Conservation (phyloP, 2,329 filamentous ascomycete genomes). For the Trichoderma atrobrunneum region DNA sequence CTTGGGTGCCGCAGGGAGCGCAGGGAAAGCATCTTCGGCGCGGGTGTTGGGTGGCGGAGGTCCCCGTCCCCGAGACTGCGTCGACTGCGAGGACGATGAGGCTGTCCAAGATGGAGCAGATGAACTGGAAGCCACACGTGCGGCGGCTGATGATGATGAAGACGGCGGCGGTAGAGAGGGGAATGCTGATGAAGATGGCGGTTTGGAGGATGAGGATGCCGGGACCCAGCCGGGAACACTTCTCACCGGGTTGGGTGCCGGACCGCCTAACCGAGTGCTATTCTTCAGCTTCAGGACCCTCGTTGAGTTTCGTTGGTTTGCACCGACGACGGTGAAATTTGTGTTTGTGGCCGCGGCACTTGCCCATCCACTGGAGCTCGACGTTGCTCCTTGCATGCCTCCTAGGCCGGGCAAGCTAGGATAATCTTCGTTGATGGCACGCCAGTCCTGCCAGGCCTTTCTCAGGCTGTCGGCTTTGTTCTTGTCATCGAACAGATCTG, state of each 20-base stretch:
- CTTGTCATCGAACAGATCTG: slow-evolving; percentile 86
- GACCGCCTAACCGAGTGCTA: slow-evolving; percentile 48
- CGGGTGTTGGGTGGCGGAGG: slow-evolving; percentile 26
- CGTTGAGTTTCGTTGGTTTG: slow-evolving; percentile 49
- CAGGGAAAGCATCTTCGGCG: slow-evolving; percentile 70
- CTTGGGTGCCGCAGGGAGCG: slow-evolving; percentile 75
- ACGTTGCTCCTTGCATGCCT: slow-evolving; percentile 62
- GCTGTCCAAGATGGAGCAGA: slow-evolving; percentile 34
- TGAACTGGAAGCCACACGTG: slow-evolving; percentile 18
- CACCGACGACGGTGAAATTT: slow-evolving; percentile 36
- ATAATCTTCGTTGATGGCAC: slow-evolving; percentile 93
- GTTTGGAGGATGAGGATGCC: slow-evolving; percentile 18
- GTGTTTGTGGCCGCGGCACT: slow-evolving; percentile 59
- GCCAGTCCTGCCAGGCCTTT: slow-evolving; percentile 92
- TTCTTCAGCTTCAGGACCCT: slow-evolving; percentile 59
- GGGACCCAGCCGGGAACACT: slow-evolving; percentile 27
- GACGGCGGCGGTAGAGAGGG: slow-evolving; percentile 41
- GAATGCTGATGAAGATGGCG: slow-evolving; percentile 39
- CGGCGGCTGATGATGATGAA: slow-evolving; percentile 24
- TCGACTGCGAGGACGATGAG: slow-evolving; percentile 39
- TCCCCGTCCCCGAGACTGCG: slow-evolving; percentile 26
- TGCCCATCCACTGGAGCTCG: slow-evolving; percentile 57
- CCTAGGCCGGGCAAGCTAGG: slow-evolving; percentile 77
- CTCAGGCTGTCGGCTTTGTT: slow-evolving; percentile 69
- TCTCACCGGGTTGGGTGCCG: slow-evolving; percentile 25